phyloP scores from a whole-genome alignment of 139 green algal genomes.

The Asterochloris sp. region DNA sequence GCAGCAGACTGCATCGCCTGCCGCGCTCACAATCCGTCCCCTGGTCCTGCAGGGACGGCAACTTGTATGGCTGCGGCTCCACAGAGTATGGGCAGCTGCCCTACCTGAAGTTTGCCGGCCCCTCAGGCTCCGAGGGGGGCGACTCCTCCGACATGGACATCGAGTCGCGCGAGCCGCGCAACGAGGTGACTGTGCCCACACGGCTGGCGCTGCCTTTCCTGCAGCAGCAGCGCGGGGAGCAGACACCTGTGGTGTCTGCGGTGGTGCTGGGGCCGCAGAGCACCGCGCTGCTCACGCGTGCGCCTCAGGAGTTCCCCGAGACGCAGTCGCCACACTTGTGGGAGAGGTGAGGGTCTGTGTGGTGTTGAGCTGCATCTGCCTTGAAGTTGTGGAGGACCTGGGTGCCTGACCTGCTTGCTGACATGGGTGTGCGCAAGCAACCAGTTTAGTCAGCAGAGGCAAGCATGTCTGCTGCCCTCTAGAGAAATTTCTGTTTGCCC shows the following conservation, averaged over 20 bases:
- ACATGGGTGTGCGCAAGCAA: no score
- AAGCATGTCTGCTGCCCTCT: no score
- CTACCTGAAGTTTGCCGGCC: slow-evolving; percentile 3
- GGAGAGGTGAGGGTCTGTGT: slow-evolving; percentile 20
- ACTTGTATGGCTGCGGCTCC: slow-evolving; percentile 62
- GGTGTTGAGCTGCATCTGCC: no score
- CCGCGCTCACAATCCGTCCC: no score
- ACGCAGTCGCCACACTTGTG: slow-evolving; percentile 25
- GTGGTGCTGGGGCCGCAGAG: slow-evolving; percentile 48
- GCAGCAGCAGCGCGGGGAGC: slow-evolving; percentile 22
- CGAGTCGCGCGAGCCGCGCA: background rate
- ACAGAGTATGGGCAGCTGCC: slow-evolving; percentile 54
- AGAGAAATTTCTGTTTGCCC: no score
- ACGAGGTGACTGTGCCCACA: slow-evolving; percentile 26
- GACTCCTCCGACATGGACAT: background rate
- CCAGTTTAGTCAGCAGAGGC: no score
- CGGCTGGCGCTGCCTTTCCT: slow-evolving; percentile 43
- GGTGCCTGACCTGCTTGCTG: no score
- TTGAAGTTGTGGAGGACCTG: no score
- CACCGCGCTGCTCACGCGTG: slow-evolving; percentile 64
- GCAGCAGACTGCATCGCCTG: no score
- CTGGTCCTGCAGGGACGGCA: slow-evolving; percentile 36
- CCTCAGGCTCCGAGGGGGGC: background rate
- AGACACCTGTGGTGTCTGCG: slow-evolving; percentile 48
- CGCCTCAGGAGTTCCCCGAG: slow-evolving; percentile 57